Evolutionary conservation across 129 eudicot species (phyloP).

Genomic region (Ambrosia trifida): DNA sequence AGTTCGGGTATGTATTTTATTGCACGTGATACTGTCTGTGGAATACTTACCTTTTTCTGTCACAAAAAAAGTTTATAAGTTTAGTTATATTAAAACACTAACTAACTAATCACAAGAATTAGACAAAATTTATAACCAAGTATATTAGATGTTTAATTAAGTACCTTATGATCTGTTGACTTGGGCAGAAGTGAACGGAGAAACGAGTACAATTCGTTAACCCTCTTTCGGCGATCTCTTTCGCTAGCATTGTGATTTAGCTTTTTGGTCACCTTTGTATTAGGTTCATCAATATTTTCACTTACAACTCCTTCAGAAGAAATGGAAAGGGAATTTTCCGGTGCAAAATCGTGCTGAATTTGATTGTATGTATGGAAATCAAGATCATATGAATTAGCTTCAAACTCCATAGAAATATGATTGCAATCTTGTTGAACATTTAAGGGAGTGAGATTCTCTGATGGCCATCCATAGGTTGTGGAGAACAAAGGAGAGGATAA

Average conservation of each 20-base stretch:
- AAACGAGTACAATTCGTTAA: slow-evolving; percentile 26
- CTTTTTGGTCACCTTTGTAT: slow-evolving; percentile 21
- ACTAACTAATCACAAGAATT: background rate
- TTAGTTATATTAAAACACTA: background rate
- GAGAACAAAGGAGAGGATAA: slow-evolving; percentile 35
- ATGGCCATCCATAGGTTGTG: slow-evolving; percentile 31
- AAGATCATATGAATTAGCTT: slow-evolving; percentile 19
- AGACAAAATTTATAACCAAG: background rate
- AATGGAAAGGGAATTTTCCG: slow-evolving; percentile 13
- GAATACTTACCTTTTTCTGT: slow-evolving; percentile 49
- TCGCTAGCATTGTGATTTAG: slow-evolving; percentile 35
- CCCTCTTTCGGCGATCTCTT: slow-evolving; percentile 35
- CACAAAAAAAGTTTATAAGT: background rate
- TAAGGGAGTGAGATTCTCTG: slow-evolving; percentile 22
- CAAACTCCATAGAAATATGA: background rate
- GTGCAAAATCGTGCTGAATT: slow-evolving; percentile 21
- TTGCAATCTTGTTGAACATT: slow-evolving; percentile 15
- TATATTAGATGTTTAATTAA: background rate
- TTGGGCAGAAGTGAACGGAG: slow-evolving; percentile 29
- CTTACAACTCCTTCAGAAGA: slow-evolving; percentile 10
- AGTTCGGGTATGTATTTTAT: slow-evolving; percentile 48
- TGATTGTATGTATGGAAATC: slow-evolving; percentile 3
- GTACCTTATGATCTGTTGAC: slow-evolving; percentile 21
- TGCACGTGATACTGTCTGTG: slow-evolving; percentile 23
- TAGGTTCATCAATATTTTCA: background rate